Conservation (phyloP, 2,329 filamentous ascomycete species). For the Kalmusia sp. region DNA sequence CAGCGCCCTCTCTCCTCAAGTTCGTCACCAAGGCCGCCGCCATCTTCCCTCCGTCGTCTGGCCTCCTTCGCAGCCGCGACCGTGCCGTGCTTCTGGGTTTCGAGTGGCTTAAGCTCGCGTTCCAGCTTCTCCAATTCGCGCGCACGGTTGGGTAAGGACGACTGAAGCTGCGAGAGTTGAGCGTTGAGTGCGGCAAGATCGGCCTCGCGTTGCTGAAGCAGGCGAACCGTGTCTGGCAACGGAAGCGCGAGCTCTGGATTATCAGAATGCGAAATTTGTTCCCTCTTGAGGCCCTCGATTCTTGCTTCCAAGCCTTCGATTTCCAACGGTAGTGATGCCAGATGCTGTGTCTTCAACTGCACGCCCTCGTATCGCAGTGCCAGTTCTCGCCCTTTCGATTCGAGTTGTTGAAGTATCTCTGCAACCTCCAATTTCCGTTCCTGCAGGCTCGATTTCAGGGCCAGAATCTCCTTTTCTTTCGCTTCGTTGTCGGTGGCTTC, state of each 20-base stretch:
- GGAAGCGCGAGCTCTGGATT: conserved; percentile 53
- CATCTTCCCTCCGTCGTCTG: conserved; percentile 68
- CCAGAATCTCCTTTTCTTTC: conserved; percentile 64
- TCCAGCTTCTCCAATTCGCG: conserved; percentile 72
- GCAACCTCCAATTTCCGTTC: conserved; percentile 80
- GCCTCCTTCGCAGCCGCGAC: conserved; percentile 75
- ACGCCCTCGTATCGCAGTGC: conserved; percentile 63
- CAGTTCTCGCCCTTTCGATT: conserved; percentile 67
- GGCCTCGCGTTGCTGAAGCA: conserved; percentile 50
- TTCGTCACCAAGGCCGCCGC: conserved; percentile 73
- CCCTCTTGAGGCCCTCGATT: conserved; percentile 54
- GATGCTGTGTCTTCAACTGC: conserved; percentile 58
- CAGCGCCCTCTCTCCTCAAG: conserved; percentile 78
- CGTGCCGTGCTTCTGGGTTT: conserved; percentile 70
- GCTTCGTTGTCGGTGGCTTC: conserved; percentile 76
- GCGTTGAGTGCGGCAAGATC: conserved; percentile 51
- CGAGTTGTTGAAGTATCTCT: conserved; percentile 74
- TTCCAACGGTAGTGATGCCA: conserved; percentile 59
- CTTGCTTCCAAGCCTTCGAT: conserved; percentile 60
- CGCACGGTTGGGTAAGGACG: conserved; percentile 68
- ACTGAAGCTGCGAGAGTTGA: conserved; percentile 60
- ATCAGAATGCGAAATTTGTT: conserved; percentile 42
- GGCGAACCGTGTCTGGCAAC: conserved; percentile 50
- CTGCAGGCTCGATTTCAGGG: conserved; percentile 78
- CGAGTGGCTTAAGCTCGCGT: conserved; percentile 72